Evolutionary conservation across 306 rosid species (phyloP).

Genomic region (Albizia julibrissin): DNA sequence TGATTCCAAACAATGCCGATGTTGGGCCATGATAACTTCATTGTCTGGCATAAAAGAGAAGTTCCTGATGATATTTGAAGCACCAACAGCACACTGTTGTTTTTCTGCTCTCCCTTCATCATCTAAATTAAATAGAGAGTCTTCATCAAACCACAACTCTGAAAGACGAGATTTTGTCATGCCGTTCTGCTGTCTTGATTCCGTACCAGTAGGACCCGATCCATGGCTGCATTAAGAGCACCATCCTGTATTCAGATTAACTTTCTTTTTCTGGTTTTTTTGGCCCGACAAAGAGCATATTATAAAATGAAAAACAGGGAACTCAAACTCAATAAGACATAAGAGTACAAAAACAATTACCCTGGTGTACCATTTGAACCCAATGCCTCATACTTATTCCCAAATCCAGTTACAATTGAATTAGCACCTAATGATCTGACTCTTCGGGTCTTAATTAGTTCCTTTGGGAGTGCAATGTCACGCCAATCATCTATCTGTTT

Average conservation of each 20-base stretch:
- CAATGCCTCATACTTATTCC: constrained; percentile 68
- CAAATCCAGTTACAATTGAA: constrained; percentile 83
- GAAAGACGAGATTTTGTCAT: constrained; percentile 58
- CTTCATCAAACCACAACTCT: constrained; percentile 88
- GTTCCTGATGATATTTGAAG: constrained; percentile 91
- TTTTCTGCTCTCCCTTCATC: constrained; percentile 93
- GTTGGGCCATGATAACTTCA: constrained; percentile 90
- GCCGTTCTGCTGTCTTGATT: constrained; percentile 53
- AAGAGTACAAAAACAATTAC: constrained; percentile 45
- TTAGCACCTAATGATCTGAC: constrained; percentile 74
- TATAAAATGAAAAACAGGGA: constrained; percentile 17
- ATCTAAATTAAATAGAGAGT: constrained; percentile 84
- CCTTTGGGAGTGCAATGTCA: constrained; percentile 84
- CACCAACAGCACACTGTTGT: constrained; percentile 90
- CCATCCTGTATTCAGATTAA: constrained; percentile 41
- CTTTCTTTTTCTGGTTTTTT: not conserved
- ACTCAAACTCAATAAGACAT: constrained; percentile 16
- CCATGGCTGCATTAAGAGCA: constrained; percentile 52
- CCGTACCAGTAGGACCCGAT: constrained; percentile 55
- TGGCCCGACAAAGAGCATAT: constrained; percentile 18
- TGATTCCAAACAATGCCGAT: constrained; percentile 93
- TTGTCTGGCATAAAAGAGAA: constrained; percentile 99
- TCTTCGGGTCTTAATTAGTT: constrained; percentile 58
- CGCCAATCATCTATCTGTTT: constrained; percentile 98
- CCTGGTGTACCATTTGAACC: constrained; percentile 63